phyloP scores from a whole-genome alignment of 2,329 filamentous ascomycete genomes.

The Cladosporium oxysporum region DNA sequence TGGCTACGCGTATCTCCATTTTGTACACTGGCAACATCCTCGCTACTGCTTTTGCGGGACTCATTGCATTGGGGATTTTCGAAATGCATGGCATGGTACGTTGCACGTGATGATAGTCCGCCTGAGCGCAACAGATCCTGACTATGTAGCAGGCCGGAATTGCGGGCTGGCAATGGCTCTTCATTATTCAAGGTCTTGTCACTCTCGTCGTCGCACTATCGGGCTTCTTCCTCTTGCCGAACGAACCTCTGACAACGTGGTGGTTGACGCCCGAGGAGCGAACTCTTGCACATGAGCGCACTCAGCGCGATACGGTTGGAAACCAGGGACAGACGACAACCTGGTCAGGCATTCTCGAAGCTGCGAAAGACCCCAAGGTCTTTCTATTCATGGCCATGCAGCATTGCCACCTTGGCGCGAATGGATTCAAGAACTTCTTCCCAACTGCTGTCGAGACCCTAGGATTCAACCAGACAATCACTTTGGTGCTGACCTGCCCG shows the following conservation, averaged over 20 bases:
- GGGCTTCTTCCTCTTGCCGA: conserved; percentile 63
- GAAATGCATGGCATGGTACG: neutral
- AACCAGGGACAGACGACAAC: conserved; percentile 49
- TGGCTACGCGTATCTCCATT: neutral
- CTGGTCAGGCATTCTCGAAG: conserved; percentile 40
- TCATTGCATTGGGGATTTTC: neutral
- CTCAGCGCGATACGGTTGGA: conserved; percentile 45
- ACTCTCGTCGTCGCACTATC: conserved; percentile 62
- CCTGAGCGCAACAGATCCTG: neutral
- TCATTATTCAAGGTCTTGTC: neutral
- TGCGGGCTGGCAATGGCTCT: conserved; percentile 2
- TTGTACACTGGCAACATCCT: neutral
- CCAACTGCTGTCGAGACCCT: conserved; percentile 29
- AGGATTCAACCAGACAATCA: conserved; percentile 36
- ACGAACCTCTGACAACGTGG: conserved; percentile 56
- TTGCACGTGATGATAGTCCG: neutral
- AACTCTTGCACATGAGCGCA: conserved; percentile 13
- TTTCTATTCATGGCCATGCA: neutral
- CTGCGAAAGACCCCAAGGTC: neutral
- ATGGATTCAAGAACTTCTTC: conserved; percentile 14
- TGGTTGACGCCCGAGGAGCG: conserved; percentile 50
- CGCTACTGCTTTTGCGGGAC: neutral
- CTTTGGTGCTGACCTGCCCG: conserved; percentile 38
- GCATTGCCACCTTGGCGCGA: neutral
- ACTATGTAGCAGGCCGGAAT: neutral